Conservation (phyloP, 345 rosid genomes). For the Draba incana region DNA sequence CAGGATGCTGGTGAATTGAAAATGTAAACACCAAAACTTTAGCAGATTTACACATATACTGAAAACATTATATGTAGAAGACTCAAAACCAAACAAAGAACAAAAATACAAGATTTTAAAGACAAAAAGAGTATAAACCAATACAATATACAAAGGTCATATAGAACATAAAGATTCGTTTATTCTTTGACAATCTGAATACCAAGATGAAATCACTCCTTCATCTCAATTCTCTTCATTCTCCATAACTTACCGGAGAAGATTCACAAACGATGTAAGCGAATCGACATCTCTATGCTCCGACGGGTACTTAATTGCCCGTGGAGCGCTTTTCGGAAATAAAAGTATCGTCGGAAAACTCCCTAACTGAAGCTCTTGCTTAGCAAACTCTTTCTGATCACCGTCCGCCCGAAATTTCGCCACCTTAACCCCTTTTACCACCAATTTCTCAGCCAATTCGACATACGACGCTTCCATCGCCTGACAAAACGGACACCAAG, state of each 20-base stretch:
- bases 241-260: constrained; percentile 57
- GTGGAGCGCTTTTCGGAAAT: constrained; percentile 73
- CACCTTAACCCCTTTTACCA: constrained; percentile 79
- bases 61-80: not conserved
- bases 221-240: constrained; percentile 33
- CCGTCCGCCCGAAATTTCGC: constrained; percentile 91
- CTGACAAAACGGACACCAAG: constrained; percentile 97
- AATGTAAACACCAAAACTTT: not conserved
- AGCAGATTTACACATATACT: not conserved
- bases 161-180: constrained; percentile 24
- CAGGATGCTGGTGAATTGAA: too few relatives aligned
- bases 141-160: constrained; percentile 38
- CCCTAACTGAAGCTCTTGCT: constrained; percentile 68
- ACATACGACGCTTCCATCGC: constrained; percentile 82
- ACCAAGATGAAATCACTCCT: constrained; percentile 38
- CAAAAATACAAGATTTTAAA: constrained; percentile 18
- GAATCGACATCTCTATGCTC: constrained; percentile 95
- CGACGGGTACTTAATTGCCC: constrained; percentile 77
- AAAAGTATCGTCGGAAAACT: constrained; percentile 90
- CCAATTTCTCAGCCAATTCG: constrained; percentile 76
- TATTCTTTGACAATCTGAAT: constrained; percentile 25
- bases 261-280: constrained; percentile 76
- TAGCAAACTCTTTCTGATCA: constrained; percentile 80
- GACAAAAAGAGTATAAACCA: constrained; percentile 29
- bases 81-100: not conserved